Conservation (phyloP, 78 protist species). For the Paratrimastix pyriformis region DNA sequence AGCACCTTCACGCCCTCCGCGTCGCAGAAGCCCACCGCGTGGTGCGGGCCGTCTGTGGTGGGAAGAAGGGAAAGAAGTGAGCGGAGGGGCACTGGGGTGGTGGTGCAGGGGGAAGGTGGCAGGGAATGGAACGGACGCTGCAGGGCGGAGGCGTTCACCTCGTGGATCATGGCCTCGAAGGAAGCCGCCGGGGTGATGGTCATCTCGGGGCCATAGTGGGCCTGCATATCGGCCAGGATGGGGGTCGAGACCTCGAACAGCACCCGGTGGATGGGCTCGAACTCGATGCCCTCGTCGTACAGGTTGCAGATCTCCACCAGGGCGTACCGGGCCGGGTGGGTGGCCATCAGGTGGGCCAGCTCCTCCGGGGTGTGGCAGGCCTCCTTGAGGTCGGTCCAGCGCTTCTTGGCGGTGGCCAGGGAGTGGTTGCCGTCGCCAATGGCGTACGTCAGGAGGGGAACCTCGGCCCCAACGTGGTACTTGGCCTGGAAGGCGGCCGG, state of each 20-base stretch:
- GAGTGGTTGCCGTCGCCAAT: constrained; percentile 21
- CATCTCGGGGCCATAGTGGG: background rate
- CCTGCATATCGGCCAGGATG: background rate
- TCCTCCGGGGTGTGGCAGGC: background rate
- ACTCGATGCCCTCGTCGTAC: constrained; percentile 19
- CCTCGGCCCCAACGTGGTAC: background rate
- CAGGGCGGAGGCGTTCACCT: too few relatives aligned
- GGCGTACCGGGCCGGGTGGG: constrained; percentile 1
- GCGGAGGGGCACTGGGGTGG: too few relatives aligned
- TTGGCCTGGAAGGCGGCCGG: background rate
- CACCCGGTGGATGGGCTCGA: constrained; percentile 21
- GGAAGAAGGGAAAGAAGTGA: too few relatives aligned
- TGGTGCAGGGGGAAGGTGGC: too few relatives aligned
- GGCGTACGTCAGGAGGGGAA: background rate
- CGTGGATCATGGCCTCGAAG: too few relatives aligned
- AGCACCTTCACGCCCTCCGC: too few relatives aligned
- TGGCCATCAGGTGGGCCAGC: background rate
- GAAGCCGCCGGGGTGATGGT: background rate
- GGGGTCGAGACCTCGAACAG: constrained; percentile 3
- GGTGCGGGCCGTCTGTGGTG: too few relatives aligned
- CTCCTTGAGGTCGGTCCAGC: background rate
- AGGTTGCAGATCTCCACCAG: background rate
- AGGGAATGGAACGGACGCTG: too few relatives aligned
- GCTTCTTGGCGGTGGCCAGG: constrained; percentile 15
- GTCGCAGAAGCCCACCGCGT: too few relatives aligned